These are phyloP conservation scores for Aspergillus leporis DNA, from an alignment of 495 filamentous ascomycete species.

Conservation along the genomic window DNA sequence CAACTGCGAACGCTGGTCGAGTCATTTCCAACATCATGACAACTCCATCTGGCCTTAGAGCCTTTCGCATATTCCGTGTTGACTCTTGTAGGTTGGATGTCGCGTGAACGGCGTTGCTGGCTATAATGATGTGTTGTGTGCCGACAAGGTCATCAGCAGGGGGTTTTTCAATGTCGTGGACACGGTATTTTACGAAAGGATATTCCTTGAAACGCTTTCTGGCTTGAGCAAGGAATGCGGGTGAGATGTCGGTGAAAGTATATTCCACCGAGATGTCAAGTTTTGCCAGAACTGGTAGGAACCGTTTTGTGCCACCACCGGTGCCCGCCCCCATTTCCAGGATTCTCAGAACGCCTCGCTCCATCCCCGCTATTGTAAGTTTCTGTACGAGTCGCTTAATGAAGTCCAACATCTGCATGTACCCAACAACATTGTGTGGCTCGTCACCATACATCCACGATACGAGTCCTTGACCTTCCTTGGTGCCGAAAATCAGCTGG, in stretches of 20 bases:
- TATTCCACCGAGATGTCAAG: constrained; percentile 46
- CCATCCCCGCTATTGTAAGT: constrained; percentile 6
- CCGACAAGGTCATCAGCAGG: constrained; percentile 33
- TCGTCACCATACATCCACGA: constrained; percentile 46
- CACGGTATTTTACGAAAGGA: constrained; percentile 43
- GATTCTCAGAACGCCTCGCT: constrained; percentile 32
- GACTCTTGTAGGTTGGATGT: constrained; percentile 39
- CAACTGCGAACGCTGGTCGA: constrained; percentile 37
- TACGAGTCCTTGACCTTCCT: constrained; percentile 46
- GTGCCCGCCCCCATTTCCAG: constrained; percentile 51
- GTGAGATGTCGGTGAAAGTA: constrained; percentile 49
- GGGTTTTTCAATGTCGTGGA: constrained; percentile 48
- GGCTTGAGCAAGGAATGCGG: constrained; percentile 44
- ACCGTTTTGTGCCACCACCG: constrained; percentile 42
- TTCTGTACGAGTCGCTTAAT: constrained; percentile 32
- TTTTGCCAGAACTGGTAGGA: constrained; percentile 36
- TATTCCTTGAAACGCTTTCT: constrained; percentile 40
- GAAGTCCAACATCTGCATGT: constrained; percentile 47
- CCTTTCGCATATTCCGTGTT: constrained; percentile 29
- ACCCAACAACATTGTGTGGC: constrained; percentile 38
- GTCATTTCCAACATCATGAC: constrained; percentile 47
- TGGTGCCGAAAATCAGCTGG: constrained; percentile 48
- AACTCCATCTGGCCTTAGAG: constrained; percentile 40
- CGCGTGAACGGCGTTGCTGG: constrained; percentile 52
- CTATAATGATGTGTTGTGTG: constrained; percentile 47